These are phyloP conservation scores for Fusarium falciforme DNA, from an alignment of 2,329 filamentous ascomycete species.

Conservation along the genomic window DNA sequence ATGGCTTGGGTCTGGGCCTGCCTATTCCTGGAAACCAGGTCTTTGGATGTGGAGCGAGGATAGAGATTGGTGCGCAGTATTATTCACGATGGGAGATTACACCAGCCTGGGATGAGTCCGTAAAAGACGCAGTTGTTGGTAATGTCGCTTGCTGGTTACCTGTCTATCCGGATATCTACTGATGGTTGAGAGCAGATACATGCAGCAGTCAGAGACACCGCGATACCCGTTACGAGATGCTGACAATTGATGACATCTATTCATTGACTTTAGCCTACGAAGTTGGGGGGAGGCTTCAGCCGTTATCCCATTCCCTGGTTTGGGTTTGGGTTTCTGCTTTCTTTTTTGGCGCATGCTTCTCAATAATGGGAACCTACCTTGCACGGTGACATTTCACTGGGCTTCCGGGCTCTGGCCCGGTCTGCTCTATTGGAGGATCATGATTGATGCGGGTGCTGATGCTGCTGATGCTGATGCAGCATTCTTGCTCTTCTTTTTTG, in stretches of 20 bases:
- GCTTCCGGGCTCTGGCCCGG: neutral
- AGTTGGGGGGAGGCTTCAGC: conserved; percentile 19
- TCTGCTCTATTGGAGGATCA: neutral
- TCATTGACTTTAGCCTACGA: conserved; percentile 24
- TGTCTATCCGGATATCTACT: neutral
- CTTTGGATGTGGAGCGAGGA: neutral
- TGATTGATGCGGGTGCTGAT: conserved; percentile 11
- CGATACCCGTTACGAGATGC: conserved; percentile 23
- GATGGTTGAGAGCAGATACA: neutral
- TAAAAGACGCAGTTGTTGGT: conserved; percentile 1
- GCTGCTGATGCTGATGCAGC: conserved; percentile 20
- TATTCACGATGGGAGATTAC: neutral
- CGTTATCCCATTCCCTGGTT: conserved; percentile 27
- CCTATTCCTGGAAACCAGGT: neutral
- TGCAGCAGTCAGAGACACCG: neutral
- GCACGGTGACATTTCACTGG: conserved; percentile 31
- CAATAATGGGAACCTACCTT: conserved; percentile 20
- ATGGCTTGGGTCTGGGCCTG: conserved; percentile 6
- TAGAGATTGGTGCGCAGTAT: neutral
- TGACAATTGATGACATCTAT: conserved; percentile 31
- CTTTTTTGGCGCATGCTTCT: conserved; percentile 19
- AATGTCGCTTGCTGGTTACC: neutral
- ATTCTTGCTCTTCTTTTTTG: neutral
- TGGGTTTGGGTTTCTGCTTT: conserved; percentile 1
- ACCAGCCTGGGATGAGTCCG: neutral